phyloP scores from a whole-genome alignment of 768 basidiomycete genomes.

The Leccinum disarticulatum region DNA sequence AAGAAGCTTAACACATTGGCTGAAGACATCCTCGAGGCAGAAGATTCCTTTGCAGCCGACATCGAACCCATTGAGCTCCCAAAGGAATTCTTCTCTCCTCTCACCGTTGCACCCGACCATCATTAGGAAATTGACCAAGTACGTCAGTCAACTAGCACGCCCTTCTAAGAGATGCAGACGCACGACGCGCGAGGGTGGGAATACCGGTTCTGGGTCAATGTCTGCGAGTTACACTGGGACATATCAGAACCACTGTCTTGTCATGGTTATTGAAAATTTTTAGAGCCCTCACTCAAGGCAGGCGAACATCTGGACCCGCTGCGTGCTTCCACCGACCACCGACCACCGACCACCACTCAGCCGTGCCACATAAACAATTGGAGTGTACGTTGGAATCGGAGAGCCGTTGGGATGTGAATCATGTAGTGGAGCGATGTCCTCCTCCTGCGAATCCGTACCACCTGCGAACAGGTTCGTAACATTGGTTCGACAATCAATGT shows the following conservation, averaged over 20 bases:
- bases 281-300: slow-evolving; percentile 76
- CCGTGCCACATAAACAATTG: no score
- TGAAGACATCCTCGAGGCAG: slow-evolving; percentile 83
- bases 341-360: slow-evolving; percentile 19
- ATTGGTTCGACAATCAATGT: no score
- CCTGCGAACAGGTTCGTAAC: no score
- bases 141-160: slow-evolving; percentile 63
- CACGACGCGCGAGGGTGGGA: slow-evolving; percentile 35
- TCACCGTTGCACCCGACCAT: slow-evolving; percentile 54
- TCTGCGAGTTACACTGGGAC: slow-evolving; percentile 58
- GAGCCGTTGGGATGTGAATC: no score
- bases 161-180: slow-evolving; percentile 70
- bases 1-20: slow-evolving; percentile 76
- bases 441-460: no score
- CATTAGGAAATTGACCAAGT: slow-evolving; percentile 68
- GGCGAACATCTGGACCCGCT: slow-evolving; percentile 81
- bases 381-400: no score
- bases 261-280: slow-evolving; percentile 68
- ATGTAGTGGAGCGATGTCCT: no score
- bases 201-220: slow-evolving; percentile 38
- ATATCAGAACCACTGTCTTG: slow-evolving; percentile 63
- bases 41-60: slow-evolving; percentile 67
- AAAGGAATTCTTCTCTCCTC: slow-evolving; percentile 61
- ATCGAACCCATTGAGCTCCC: slow-evolving; percentile 50
- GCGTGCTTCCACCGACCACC: slow-evolving; percentile 28